phyloP scores from a whole-genome alignment of 257 asterid species.

The Rehmannia glutinosa region DNA sequence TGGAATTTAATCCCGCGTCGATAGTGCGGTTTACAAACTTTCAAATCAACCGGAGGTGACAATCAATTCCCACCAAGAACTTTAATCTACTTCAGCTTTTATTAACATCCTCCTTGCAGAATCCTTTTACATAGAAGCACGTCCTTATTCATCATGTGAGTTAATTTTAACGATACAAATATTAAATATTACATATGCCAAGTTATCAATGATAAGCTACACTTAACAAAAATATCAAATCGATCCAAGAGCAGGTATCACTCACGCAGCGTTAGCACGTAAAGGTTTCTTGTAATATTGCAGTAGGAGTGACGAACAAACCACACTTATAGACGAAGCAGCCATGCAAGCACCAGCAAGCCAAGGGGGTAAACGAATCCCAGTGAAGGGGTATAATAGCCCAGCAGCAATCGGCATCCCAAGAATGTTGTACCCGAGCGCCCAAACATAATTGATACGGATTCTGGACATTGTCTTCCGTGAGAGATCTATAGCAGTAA shows the following conservation, averaged over 20 bases:
- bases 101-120: no score
- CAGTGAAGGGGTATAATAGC: slow-evolving; percentile 67
- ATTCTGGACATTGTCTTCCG: slow-evolving; percentile 83
- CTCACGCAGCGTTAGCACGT: slow-evolving; percentile 13
- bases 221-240: neutral
- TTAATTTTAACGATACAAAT: no score
- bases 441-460: slow-evolving; percentile 80
- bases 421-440: slow-evolving; percentile 82
- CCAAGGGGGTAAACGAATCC: slow-evolving; percentile 92
- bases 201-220: no score
- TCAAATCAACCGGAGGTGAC: no score
- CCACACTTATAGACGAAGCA: slow-evolving; percentile 86
- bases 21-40: no score
- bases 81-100: no score
- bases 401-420: slow-evolving; percentile 97
- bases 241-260: neutral
- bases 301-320: slow-evolving; percentile 76
- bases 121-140: no score
- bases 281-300: slow-evolving; percentile 82
- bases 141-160: no score
- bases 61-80: no score
- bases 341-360: slow-evolving; percentile 99
- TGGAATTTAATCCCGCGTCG: no score
- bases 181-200: no score
- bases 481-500: slow-evolving; percentile 84